These are phyloP conservation scores for Moricandia arvensis DNA, from an alignment of 345 rosid genomes.

Conservation along the genomic window DNA sequence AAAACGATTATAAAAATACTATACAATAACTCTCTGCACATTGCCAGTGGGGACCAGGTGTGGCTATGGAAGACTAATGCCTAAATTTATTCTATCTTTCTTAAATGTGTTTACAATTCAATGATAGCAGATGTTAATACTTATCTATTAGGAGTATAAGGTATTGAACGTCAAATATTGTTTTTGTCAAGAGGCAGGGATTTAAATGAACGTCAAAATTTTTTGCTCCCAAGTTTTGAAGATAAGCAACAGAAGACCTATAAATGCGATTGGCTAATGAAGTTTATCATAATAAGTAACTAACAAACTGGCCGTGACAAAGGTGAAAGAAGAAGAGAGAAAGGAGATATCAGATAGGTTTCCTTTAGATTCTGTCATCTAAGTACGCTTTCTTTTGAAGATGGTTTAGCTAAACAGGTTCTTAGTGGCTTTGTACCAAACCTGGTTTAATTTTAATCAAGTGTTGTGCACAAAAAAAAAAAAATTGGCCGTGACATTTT, in stretches of 20 bases:
- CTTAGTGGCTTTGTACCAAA: too few relatives aligned
- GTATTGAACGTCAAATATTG: background rate
- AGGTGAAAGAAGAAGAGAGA: too few relatives aligned
- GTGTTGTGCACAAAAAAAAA: too few relatives aligned
- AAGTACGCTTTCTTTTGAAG: too few relatives aligned
- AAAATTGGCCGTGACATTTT: too few relatives aligned
- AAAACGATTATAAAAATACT: background rate
- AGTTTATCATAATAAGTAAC: conserved; percentile 17
- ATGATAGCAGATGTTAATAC: background rate
- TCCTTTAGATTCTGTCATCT: too few relatives aligned
- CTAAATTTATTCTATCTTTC: background rate
- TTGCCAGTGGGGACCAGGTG: conserved; percentile 1
- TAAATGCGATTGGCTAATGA: conserved; percentile 11
- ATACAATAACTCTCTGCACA: background rate
- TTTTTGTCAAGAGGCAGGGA: background rate
- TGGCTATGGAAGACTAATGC: background rate
- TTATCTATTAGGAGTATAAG: too few relatives aligned
- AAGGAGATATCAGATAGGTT: too few relatives aligned
- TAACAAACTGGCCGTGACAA: background rate
- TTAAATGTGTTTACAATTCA: conserved; percentile 10
- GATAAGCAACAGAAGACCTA: conserved; percentile 1
- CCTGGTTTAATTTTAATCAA: too few relatives aligned
- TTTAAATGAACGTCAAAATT: background rate
- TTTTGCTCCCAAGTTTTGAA: conserved; percentile 11
- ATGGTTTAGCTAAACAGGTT: too few relatives aligned